Evolutionary conservation across 78 protist genomes (phyloP), one percentile per base, ranked within the genome.

Genomic region (Guillardia theta): DNA sequence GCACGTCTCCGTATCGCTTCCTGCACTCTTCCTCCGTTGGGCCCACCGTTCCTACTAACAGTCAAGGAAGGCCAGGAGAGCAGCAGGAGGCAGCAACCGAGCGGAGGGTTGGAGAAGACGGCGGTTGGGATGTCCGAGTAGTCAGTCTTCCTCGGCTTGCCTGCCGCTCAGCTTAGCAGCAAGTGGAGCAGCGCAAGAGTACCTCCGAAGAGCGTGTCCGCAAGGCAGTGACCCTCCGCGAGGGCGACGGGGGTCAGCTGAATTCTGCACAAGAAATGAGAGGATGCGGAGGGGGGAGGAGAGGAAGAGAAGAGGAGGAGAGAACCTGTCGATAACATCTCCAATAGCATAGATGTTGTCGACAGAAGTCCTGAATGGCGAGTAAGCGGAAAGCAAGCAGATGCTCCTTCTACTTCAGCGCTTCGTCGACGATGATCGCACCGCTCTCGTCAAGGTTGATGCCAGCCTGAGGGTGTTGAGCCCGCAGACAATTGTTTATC

Each of bases 151-250:
- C 83, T 36, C 83, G 83, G 83, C 41, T 70, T 70, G 45, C 83
- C 70, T 58, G 70, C 70, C 58, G 58, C 58, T 15, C 30, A 50
- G 58, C 30, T 15, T 10, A 50, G 58, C 58, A 50, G 58, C 58
- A 50, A 15, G 30, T 10, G 15, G 58, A 1, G 70, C 58, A 24
- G 70, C 70, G 27, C 70, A 8, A 3, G 2, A 24, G 70, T 30
- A 58, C 70, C 83, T 1, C 83, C 83, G 41, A 70, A 70, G 41
- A 70, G 83, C 4, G 83, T 70, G 83, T 70, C 83, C 36, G 83
- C 83, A 24, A 70, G 83, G 83, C 83, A 70, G 83, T 70, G 83
- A 36, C 83, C 83, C 83, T 70, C 83, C 10, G 83, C 83, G 8
- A 70, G 9, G 45, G 83, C 83, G 36, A 70, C 41, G 36, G 83